Evolutionary conservation across 352 stramenopile species (phyloP).

Genomic region (Globisporangium uncinulatum): DNA sequence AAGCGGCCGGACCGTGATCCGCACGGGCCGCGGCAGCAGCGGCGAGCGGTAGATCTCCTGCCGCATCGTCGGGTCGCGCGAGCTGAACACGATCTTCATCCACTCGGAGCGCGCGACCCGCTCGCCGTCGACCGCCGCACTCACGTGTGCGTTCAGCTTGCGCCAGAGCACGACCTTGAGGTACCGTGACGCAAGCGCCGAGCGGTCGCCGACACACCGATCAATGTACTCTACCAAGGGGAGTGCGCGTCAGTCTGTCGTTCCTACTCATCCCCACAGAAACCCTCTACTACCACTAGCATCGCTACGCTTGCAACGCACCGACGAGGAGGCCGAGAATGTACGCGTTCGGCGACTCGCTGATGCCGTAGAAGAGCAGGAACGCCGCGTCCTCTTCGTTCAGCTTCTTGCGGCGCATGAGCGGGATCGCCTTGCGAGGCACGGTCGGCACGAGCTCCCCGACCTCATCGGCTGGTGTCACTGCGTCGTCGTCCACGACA

Average conservation of each 20-base stretch:
- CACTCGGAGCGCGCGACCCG: constrained; percentile 53
- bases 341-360: constrained; percentile 34
- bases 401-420: constrained; percentile 22
- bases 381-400: constrained; percentile 65
- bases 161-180: constrained; percentile 50
- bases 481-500: too few species aligned
- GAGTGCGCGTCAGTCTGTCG: background rate
- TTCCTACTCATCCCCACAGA: too few species aligned
- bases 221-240: constrained; percentile 46
- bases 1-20: constrained; percentile 50
- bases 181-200: constrained; percentile 22
- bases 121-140: constrained; percentile 27
- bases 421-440: constrained; percentile 7
- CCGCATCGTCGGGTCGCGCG: constrained; percentile 18
- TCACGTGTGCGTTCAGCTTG: constrained; percentile 39
- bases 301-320: constrained; percentile 14
- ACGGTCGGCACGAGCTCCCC: background rate
- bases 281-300: constrained; percentile 2
- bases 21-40: constrained; percentile 49
- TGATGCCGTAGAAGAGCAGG: constrained; percentile 58
- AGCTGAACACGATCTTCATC: constrained; percentile 79
- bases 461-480: background rate
- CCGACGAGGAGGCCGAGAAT: constrained; percentile 57
- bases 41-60: constrained; percentile 22
- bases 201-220: constrained; percentile 24